These are phyloP conservation scores for Epichloe glyceriae DNA, from an alignment of 2,329 filamentous ascomycete genomes.

Conservation along the genomic window DNA sequence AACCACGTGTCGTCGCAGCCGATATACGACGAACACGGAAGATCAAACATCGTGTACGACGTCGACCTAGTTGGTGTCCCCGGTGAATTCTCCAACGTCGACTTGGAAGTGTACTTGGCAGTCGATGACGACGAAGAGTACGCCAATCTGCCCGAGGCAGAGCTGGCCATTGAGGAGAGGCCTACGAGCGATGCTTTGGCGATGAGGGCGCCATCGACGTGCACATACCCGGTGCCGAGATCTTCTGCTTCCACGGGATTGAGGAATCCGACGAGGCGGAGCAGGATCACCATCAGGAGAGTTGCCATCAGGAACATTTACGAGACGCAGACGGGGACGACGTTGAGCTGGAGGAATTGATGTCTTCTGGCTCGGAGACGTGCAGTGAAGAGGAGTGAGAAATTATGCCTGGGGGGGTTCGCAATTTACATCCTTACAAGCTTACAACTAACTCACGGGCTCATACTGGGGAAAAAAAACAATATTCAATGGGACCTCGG, in stretches of 20 bases:
- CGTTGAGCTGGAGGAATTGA: background rate
- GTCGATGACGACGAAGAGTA: conserved; percentile 14
- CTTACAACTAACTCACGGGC: no score
- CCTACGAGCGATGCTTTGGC: conserved; percentile 14
- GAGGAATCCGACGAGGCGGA: background rate
- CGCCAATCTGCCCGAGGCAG: conserved; percentile 15
- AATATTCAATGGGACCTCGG: no score
- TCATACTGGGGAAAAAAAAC: background rate
- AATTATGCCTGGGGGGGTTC: background rate
- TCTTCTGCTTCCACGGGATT: conserved; percentile 4
- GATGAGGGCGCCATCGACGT: conserved; percentile 14
- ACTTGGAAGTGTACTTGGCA: conserved; percentile 19
- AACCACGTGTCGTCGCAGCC: conserved; percentile 12
- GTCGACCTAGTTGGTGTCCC: conserved; percentile 12
- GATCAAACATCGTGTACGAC: conserved; percentile 16
- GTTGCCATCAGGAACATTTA: background rate
- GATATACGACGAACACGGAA: conserved; percentile 9
- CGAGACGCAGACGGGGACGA: background rate
- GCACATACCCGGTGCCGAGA: conserved; percentile 12
- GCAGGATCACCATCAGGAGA: background rate
- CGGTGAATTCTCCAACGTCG: conserved; percentile 6
- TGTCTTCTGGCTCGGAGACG: background rate
- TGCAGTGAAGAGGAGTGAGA: conserved; percentile 2
- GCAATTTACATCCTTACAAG: no score
- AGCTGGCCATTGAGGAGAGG: conserved; percentile 18